Conservation (phyloP, 164 flowering plant genomes). For the Litsea cubeba region DNA sequence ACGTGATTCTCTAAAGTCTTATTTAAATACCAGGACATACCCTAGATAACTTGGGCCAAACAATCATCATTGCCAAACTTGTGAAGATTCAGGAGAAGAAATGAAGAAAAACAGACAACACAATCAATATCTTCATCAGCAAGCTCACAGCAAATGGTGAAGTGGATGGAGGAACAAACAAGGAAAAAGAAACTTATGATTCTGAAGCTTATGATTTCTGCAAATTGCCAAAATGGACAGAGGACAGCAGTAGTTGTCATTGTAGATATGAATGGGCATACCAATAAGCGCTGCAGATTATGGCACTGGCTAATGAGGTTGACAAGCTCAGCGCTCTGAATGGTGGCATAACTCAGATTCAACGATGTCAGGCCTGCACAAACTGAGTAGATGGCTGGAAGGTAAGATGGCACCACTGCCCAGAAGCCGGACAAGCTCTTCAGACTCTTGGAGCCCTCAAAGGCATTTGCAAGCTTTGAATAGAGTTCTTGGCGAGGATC, state of each 20-base stretch:
- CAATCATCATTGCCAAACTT: not conserved
- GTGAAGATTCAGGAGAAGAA: not conserved
- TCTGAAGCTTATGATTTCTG: too few species aligned
- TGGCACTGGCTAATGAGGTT: constrained; percentile 65
- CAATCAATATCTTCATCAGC: not conserved
- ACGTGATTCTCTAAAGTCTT: too few species aligned
- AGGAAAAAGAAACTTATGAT: not conserved
- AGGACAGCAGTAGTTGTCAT: not conserved
- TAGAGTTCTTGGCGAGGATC: constrained; percentile 60
- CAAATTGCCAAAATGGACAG: not conserved
- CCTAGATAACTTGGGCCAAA: not conserved
- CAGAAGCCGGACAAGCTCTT: constrained; percentile 88
- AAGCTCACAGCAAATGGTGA: not conserved
- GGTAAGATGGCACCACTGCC: constrained; percentile 62
- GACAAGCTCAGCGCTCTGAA: constrained; percentile 51
- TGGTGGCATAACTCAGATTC: constrained; percentile 72
- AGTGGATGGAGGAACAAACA: not conserved
- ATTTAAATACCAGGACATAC: too few species aligned
- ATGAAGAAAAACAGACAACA: not conserved
- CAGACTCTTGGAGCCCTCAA: constrained; percentile 61
- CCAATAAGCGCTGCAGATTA: constrained; percentile 67
- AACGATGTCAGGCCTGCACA: constrained; percentile 63
- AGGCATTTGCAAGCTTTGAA: constrained; percentile 50
- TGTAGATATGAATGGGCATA: constrained; percentile 20
- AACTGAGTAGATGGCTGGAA: constrained; percentile 54